A percentile compares a stretch with the other conserved stretches of the same genome.
These are phyloP conservation scores for Orbilia blumenaviensis DNA, from an alignment of 2,329 filamentous ascomycete genomes.

Conservation along the genomic window DNA sequence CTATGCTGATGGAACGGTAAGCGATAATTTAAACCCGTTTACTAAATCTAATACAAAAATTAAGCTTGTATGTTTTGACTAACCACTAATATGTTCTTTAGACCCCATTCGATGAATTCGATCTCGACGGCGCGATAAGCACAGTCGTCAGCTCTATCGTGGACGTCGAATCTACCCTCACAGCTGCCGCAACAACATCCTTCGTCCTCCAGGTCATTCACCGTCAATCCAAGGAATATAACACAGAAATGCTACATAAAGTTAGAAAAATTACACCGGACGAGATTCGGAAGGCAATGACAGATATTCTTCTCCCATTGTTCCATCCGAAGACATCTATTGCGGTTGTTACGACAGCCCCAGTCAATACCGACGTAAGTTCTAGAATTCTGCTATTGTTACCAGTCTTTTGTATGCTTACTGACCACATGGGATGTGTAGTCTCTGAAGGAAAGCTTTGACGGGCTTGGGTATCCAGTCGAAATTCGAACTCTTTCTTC, in stretches of 20 bases:
- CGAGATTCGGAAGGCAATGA: constrained; percentile 78
- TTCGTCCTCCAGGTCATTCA: constrained; percentile 84
- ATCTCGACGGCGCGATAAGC: constrained; percentile 89
- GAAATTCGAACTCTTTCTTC: constrained; percentile 72
- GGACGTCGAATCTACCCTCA: constrained; percentile 87
- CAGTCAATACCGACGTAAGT: constrained; percentile 82
- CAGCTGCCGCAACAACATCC: constrained; percentile 80
- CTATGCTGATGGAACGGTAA: constrained; percentile 72
- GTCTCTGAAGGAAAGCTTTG: constrained; percentile 79
- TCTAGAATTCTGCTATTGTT: constrained; percentile 46
- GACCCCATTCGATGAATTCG: constrained; percentile 77
- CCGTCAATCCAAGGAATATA: constrained; percentile 79
- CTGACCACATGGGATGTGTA: constrained; percentile 61
- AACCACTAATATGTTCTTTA: constrained; percentile 53
- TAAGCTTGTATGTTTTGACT: background rate
- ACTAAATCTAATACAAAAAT: background rate
- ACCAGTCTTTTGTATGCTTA: no score
- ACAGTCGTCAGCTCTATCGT: constrained; percentile 86
- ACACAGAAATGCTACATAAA: constrained; percentile 76
- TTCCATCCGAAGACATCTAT: constrained; percentile 85
- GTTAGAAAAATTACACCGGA: constrained; percentile 79
- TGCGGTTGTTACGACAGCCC: constrained; percentile 85
- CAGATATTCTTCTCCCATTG: constrained; percentile 77
- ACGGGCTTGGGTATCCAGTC: constrained; percentile 78
- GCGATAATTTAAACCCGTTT: background rate